Conservation (phyloP, 352 stramenopile genomes). For the Globisporangium nodosum region DNA sequence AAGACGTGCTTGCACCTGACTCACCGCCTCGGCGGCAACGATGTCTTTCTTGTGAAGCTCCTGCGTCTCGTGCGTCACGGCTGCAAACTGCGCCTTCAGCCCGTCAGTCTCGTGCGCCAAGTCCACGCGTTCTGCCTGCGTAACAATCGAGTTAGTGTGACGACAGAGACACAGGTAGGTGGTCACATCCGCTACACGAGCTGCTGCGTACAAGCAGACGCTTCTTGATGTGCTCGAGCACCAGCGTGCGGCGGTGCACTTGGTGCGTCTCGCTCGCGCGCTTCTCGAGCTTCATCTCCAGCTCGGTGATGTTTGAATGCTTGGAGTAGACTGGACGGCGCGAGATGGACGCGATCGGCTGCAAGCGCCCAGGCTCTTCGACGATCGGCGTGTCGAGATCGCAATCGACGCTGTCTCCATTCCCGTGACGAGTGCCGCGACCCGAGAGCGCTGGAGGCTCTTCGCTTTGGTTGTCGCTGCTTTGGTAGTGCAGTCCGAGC, state of each 20-base stretch:
- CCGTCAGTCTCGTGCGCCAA: conserved; percentile 51
- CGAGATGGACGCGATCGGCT: conserved; percentile 73
- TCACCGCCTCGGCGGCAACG: conserved; percentile 58
- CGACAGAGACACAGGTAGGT: not conserved
- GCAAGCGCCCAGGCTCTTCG: conserved; percentile 46
- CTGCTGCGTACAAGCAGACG: conserved; percentile 34
- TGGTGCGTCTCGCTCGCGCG: conserved; percentile 52
- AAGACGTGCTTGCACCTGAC: conserved; percentile 58
- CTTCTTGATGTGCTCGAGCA: conserved; percentile 81
- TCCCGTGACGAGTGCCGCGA: not conserved
- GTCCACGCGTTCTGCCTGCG: conserved; percentile 43
- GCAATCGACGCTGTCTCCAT: not conserved
- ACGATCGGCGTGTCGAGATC: conserved; percentile 17
- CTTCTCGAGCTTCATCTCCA: conserved; percentile 59
- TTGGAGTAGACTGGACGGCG: conserved; percentile 79
- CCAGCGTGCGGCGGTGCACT: conserved; percentile 52
- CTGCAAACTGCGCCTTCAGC: conserved; percentile 51
- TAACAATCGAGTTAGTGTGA: not conserved
- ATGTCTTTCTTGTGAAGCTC: conserved; percentile 81
- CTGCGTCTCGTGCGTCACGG: conserved; percentile 60
- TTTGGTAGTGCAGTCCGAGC: conserved; percentile 50
- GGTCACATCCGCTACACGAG: not conserved
- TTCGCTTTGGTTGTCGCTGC: conserved; percentile 20
- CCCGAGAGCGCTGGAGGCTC: not conserved
- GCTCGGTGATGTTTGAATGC: conserved; percentile 74